These are phyloP conservation scores for Cryptosporidium sp. DNA, from an alignment of 169 alveolate genomes.

Conservation along the genomic window DNA sequence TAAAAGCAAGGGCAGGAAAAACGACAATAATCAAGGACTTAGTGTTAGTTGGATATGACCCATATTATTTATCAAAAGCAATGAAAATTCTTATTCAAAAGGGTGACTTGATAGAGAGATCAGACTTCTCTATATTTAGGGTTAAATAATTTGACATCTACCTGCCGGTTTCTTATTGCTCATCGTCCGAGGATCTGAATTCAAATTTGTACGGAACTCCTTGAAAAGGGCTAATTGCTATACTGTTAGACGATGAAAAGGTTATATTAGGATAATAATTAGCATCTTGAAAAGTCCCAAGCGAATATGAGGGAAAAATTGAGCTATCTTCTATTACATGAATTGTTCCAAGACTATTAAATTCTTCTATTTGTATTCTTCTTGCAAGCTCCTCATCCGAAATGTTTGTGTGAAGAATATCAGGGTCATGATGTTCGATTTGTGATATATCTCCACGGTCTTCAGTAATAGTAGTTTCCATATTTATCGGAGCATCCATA, in stretches of 20 bases:
- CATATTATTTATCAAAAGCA: constrained; percentile 59
- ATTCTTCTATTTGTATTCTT: constrained; percentile 64
- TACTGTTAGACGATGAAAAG: not conserved
- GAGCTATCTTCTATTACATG: not conserved
- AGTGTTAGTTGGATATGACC: constrained; percentile 63
- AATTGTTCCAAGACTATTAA: not conserved
- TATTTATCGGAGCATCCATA: not conserved
- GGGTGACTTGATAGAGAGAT: constrained; percentile 63
- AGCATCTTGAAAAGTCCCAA: constrained; percentile 20
- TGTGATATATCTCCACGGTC: not conserved
- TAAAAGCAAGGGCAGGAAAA: constrained; percentile 58
- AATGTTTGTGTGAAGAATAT: not conserved
- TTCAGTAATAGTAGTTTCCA: not conserved
- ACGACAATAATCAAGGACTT: constrained; percentile 46
- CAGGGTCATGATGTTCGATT: not conserved
- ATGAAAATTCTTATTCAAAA: constrained; percentile 50
- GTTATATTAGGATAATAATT: not conserved
- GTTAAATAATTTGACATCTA: not conserved
- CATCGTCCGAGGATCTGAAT: constrained; percentile 46
- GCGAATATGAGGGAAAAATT: not conserved
- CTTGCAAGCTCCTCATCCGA: constrained; percentile 72
- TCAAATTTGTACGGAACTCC: constrained; percentile 47
- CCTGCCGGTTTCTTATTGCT: not conserved
- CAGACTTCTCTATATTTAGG: constrained; percentile 55
- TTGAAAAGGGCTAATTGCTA: constrained; percentile 22